A percentile compares a stretch with the other conserved stretches of the same genome.
These are phyloP conservation scores for Cryphonectria carpinicola DNA, from an alignment of 2,329 filamentous ascomycete species.

Conservation along the genomic window DNA sequence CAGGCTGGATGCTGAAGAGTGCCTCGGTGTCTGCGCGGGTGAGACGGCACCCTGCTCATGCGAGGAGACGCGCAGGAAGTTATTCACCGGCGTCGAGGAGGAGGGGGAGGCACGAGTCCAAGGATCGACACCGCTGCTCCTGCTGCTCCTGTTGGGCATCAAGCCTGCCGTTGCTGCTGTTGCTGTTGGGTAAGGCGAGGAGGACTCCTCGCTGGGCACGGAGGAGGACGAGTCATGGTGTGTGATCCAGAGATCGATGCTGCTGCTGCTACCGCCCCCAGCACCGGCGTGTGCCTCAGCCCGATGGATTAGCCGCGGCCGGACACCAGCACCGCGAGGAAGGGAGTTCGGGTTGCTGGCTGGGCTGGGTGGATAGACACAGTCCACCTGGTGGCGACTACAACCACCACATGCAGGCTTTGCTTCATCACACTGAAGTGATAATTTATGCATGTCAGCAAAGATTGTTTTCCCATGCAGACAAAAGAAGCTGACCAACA, in stretches of 20 bases:
- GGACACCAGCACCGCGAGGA: neutral
- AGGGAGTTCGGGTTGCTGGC: neutral
- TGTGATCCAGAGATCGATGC: slow-evolving; percentile 9
- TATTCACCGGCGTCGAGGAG: neutral
- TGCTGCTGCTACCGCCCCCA: neutral
- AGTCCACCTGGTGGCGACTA: slow-evolving; percentile 33
- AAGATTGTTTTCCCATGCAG: neutral
- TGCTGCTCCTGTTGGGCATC: neutral
- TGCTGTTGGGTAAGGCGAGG: slow-evolving; percentile 26
- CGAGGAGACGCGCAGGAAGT: slow-evolving; percentile 12
- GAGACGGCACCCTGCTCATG: slow-evolving; percentile 11
- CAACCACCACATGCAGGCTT: slow-evolving; percentile 34
- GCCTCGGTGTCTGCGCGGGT: neutral
- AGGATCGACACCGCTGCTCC: slow-evolving; percentile 7
- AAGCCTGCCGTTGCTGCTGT: neutral
- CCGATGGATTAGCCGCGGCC: neutral
- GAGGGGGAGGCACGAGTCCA: neutral
- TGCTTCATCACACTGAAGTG: slow-evolving; percentile 33
- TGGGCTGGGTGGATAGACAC: slow-evolving; percentile 29
- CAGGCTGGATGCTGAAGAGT: slow-evolving; percentile 1
- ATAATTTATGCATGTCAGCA: neutral
- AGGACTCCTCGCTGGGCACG: slow-evolving; percentile 31
- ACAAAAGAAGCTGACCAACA: neutral
- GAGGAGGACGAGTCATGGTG: slow-evolving; percentile 31
- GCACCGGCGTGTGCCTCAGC: neutral